These are phyloP conservation scores for Trichophaea hybrida DNA, from an alignment of 2,329 filamentous ascomycete genomes.

Conservation along the genomic window DNA sequence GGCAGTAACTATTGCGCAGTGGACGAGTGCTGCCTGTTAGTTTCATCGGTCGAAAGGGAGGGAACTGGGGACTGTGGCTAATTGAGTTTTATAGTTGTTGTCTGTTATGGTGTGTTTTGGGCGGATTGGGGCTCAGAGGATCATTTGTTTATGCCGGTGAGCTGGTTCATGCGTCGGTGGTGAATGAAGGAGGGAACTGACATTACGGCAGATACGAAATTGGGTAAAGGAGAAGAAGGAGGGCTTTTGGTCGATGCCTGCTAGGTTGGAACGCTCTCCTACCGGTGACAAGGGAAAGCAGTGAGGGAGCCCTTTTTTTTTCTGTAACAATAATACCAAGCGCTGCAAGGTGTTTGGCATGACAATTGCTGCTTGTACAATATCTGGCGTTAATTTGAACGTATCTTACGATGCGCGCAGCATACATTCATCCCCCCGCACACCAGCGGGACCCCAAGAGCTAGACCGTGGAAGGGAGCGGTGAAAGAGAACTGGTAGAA, in stretches of 20 bases:
- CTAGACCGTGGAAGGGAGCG: too few relatives aligned
- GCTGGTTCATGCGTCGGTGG: slow-evolving; percentile 8
- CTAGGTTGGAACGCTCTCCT: not conserved
- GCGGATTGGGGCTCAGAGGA: slow-evolving; percentile 35
- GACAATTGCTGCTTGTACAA: not conserved
- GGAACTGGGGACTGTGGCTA: slow-evolving; percentile 3
- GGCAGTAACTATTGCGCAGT: slow-evolving; percentile 44
- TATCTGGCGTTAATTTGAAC: not conserved
- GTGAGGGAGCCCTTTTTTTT: not conserved
- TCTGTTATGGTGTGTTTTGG: slow-evolving; percentile 34
- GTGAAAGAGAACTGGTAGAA: too few relatives aligned
- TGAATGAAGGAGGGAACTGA: not conserved
- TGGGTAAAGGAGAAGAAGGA: slow-evolving; percentile 12
- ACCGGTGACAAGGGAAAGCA: not conserved
- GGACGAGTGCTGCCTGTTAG: slow-evolving; percentile 39
- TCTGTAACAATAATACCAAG: not conserved
- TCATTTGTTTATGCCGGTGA: slow-evolving; percentile 33
- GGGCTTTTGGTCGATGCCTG: slow-evolving; percentile 15
- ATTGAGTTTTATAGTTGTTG: slow-evolving; percentile 29
- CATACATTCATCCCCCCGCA: too few relatives aligned
- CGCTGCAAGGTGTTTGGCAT: not conserved
- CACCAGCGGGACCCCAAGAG: too few relatives aligned
- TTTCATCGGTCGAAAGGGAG: not conserved
- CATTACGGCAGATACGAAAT: slow-evolving; percentile 6
- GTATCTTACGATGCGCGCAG: not conserved